A percentile compares a stretch with the other conserved stretches of the same genome.
These are phyloP conservation scores for Crithidia brevicula DNA, from an alignment of 208 protist genomes.

Conservation along the genomic window DNA sequence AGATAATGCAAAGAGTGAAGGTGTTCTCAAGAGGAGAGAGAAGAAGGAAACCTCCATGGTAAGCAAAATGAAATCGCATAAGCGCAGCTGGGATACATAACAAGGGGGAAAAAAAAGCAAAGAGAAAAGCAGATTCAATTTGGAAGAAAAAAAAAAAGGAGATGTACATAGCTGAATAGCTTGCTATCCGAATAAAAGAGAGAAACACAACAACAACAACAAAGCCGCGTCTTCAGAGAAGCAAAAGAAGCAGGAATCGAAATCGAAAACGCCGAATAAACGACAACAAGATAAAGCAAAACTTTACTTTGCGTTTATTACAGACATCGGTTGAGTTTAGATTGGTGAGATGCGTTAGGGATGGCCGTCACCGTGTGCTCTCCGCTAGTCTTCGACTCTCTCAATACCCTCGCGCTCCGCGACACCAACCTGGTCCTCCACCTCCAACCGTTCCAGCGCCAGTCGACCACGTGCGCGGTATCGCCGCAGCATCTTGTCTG, in stretches of 20 bases:
- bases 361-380: too few species aligned
- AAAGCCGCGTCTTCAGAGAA: background rate
- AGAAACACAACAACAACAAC: background rate
- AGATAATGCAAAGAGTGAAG: too few species aligned
- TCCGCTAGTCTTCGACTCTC: background rate
- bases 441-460: slow-evolving; percentile 26
- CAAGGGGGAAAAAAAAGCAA: background rate
- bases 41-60: too few species aligned
- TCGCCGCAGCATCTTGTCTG: slow-evolving; percentile 32
- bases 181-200: background rate
- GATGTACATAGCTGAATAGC: background rate
- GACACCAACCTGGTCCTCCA: background rate
- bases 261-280: too few species aligned
- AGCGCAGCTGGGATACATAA: too few species aligned
- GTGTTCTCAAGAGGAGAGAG: too few species aligned
- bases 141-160: background rate
- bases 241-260: too few species aligned
- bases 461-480: slow-evolving; percentile 20
- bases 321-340: too few species aligned
- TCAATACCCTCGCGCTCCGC: background rate
- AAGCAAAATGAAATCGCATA: too few species aligned
- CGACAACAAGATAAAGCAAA: too few species aligned
- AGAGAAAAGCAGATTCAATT: background rate
- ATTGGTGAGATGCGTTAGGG: too few species aligned
- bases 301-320: too few species aligned